These are phyloP conservation scores for Suillus hirtellus DNA, from an alignment of 768 basidiomycete genomes.

Conservation along the genomic window DNA sequence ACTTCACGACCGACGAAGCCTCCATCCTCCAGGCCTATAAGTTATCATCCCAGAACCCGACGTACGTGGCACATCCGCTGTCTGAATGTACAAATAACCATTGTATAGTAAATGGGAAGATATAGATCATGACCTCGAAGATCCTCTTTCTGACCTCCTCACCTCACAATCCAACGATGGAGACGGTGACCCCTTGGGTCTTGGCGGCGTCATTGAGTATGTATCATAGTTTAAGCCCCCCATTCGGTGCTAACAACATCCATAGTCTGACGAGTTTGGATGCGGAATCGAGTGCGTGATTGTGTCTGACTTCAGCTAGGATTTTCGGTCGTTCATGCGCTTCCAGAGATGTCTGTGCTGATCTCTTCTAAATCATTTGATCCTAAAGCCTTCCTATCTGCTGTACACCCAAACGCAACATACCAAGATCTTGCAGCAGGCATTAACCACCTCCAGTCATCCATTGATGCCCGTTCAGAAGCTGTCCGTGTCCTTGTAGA, in stretches of 20 bases:
- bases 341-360: conserved; percentile 72
- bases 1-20: conserved; percentile 77
- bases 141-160: conserved; percentile 69
- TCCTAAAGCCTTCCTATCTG: conserved; percentile 89
- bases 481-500: conserved; percentile 95
- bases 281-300: conserved; percentile 70
- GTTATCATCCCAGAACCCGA: conserved; percentile 74
- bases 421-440: conserved; percentile 88
- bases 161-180: conserved; percentile 57
- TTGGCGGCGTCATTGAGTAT: conserved; percentile 66
- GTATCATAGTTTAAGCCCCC: conserved; percentile 26
- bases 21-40: conserved; percentile 86
- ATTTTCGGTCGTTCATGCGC: conserved; percentile 14
- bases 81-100: not conserved
- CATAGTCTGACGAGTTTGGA: conserved; percentile 66
- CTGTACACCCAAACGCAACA: conserved; percentile 91
- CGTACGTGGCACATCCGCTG: conserved; percentile 41
- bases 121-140: conserved; percentile 80
- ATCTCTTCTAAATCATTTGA: conserved; percentile 95
- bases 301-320: conserved; percentile 14
- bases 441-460: conserved; percentile 67
- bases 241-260: conserved; percentile 7
- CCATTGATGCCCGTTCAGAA: conserved; percentile 89
- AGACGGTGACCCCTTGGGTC: conserved; percentile 77
- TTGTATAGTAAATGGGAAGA: conserved; percentile 81